These are phyloP conservation scores for Haplosporangium sp. DNA, from an alignment of 371 early-diverging fungal genomes.

Conservation along the genomic window DNA sequence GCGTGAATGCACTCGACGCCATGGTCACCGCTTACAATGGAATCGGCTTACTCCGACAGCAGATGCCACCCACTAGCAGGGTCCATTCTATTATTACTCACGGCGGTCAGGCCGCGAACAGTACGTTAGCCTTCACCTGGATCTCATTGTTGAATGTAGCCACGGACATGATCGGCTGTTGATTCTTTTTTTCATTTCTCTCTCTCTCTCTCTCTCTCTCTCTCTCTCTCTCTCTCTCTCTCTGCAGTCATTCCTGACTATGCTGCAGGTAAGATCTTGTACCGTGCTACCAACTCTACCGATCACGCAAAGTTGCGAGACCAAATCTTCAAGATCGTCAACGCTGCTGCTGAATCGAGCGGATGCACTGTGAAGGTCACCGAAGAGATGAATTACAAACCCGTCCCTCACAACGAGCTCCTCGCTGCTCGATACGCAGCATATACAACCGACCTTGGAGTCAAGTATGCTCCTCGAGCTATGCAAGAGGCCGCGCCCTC, in stretches of 20 bases:
- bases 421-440: conserved; percentile 66
- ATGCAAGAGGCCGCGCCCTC: conserved; percentile 55
- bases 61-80: conserved; percentile 64
- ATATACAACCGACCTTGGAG: conserved; percentile 62
- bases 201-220: conserved; percentile 33
- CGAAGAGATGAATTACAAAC: conserved; percentile 61
- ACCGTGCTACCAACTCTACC: conserved; percentile 62
- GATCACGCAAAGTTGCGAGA: conserved; percentile 62
- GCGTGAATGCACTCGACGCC: conserved; percentile 74
- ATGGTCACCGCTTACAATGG: conserved; percentile 62
- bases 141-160: neutral
- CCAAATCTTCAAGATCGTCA: conserved; percentile 66
- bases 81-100: conserved; percentile 80
- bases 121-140: conserved; percentile 9
- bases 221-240: conserved; percentile 31
- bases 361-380: conserved; percentile 72
- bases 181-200: neutral
- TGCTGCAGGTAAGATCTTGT: conserved; percentile 63
- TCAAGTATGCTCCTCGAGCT: conserved; percentile 50
- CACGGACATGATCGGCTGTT: neutral
- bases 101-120: conserved; percentile 73
- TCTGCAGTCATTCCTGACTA: conserved; percentile 69
- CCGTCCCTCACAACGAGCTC: conserved; percentile 64
- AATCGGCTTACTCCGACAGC: conserved; percentile 67
- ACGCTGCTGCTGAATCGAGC: conserved; percentile 72